Evolutionary conservation across 352 stramenopile species (phyloP).

Genomic region (Phytophthora chlamydospora): DNA sequence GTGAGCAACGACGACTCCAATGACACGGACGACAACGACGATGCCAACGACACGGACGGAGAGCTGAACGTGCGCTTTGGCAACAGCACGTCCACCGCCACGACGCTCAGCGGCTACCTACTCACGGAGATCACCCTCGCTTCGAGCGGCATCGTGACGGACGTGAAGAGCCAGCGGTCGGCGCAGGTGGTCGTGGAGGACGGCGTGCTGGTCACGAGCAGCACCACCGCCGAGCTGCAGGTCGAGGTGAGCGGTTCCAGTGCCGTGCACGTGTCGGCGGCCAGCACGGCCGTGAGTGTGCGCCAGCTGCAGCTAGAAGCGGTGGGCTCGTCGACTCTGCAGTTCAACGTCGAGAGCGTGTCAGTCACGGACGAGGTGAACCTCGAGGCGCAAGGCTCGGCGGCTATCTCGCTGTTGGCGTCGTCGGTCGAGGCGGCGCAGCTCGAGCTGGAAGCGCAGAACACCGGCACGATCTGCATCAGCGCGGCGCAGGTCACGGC

Average conservation of each 20-base stretch:
- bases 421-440: conserved; percentile 25
- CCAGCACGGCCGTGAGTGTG: conserved; percentile 23
- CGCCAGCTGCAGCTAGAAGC: conserved; percentile 29
- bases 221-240: conserved; percentile 31
- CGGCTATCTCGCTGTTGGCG: conserved; percentile 21
- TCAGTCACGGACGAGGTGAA: conserved; percentile 20
- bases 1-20: conserved; percentile 28
- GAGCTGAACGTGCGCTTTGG: conserved; percentile 32
- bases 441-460: conserved; percentile 28
- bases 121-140: conserved; percentile 41
- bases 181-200: conserved; percentile 37
- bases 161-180: conserved; percentile 35
- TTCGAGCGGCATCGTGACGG: conserved; percentile 27
- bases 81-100: conserved; percentile 21
- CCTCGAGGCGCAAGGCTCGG: conserved; percentile 27
- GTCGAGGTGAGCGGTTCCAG: conserved; percentile 36
- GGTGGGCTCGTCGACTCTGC: conserved; percentile 16
- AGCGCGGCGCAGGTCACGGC: conserved; percentile 21
- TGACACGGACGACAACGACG: conserved; percentile 26
- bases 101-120: conserved; percentile 30
- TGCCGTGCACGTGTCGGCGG: conserved; percentile 37
- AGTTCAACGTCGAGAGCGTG: conserved; percentile 36
- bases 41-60: conserved; percentile 24
- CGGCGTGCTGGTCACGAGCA: conserved; percentile 32
- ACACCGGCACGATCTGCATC: conserved; percentile 36